These are phyloP conservation scores for Monosporascus sp. DNA, from an alignment of 2,329 filamentous ascomycete species.

Conservation along the genomic window DNA sequence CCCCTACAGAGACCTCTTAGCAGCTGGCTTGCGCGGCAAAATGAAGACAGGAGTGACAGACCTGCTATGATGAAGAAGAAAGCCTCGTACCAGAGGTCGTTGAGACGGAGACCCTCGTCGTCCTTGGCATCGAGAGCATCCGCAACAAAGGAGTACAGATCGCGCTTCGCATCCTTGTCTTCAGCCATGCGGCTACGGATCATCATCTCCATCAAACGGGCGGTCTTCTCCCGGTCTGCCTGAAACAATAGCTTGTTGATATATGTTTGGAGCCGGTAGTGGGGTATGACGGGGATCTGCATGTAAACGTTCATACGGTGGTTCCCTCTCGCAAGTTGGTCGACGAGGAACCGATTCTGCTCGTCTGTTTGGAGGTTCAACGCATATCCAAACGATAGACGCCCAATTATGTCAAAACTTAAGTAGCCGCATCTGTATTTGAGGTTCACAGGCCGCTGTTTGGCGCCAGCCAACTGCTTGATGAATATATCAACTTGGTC, in stretches of 20 bases:
- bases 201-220: conserved; percentile 5
- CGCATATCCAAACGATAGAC: conserved; percentile 10
- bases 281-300: conserved; percentile 3
- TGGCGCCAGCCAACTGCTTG: not conserved
- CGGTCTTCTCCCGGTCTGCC: conserved; percentile 1
- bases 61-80: conserved; percentile 11
- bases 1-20: conserved; percentile 24
- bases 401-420: conserved; percentile 9
- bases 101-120: conserved; percentile 1
- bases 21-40: not conserved
- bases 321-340: not conserved
- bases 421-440: conserved; percentile 4
- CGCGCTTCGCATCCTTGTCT: conserved; percentile 28
- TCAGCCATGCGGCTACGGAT: conserved; percentile 1
- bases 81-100: conserved; percentile 13
- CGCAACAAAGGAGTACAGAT: conserved; percentile 45
- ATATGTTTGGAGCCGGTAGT: not conserved
- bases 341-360: conserved; percentile 3
- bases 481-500: conserved; percentile 12
- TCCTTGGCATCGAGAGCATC: conserved; percentile 2
- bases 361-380: conserved; percentile 8
- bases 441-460: conserved; percentile 6
- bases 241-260: conserved; percentile 2
- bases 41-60: not conserved
- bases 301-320: conserved; percentile 6